phyloP scores from a whole-genome alignment of 257 asterid genomes.

The Rehmannia glutinosa region DNA sequence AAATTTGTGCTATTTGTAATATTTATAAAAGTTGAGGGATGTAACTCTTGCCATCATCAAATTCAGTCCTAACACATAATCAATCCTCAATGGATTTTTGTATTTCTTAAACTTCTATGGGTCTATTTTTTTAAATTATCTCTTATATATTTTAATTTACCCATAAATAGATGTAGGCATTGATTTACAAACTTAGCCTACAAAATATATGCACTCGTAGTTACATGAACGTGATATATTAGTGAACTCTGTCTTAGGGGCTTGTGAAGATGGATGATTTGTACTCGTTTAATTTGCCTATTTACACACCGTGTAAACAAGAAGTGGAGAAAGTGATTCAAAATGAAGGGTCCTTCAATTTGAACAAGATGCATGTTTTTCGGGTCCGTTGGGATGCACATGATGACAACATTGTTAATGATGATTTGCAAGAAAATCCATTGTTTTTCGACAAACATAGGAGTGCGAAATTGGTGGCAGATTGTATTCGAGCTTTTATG shows the following conservation, averaged over 20 bases:
- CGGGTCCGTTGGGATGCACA: neutral
- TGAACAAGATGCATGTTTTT: neutral
- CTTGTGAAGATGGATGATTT: constrained; percentile 14
- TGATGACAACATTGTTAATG: no score
- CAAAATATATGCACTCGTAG: neutral
- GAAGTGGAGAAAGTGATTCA: constrained; percentile 21
- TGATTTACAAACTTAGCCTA: no score
- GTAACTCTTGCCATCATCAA: no score
- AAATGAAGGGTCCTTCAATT: constrained; percentile 23
- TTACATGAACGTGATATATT: neutral
- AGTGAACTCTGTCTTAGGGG: constrained; percentile 13
- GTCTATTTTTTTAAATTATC: no score
- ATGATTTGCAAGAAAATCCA: no score
- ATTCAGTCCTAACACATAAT: no score
- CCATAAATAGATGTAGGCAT: no score
- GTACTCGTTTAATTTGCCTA: constrained; percentile 27
- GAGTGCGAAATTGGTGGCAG: neutral
- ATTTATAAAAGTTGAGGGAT: no score
- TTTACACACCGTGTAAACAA: constrained; percentile 10
- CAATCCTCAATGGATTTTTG: no score
- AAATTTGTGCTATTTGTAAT: no score
- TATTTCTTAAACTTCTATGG: no score
- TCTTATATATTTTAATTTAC: no score
- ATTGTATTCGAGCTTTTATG: neutral
- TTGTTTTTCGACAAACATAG: neutral